phyloP scores from a whole-genome alignment of 2,329 filamentous ascomycete species.

The Biscogniauxia sp. region DNA sequence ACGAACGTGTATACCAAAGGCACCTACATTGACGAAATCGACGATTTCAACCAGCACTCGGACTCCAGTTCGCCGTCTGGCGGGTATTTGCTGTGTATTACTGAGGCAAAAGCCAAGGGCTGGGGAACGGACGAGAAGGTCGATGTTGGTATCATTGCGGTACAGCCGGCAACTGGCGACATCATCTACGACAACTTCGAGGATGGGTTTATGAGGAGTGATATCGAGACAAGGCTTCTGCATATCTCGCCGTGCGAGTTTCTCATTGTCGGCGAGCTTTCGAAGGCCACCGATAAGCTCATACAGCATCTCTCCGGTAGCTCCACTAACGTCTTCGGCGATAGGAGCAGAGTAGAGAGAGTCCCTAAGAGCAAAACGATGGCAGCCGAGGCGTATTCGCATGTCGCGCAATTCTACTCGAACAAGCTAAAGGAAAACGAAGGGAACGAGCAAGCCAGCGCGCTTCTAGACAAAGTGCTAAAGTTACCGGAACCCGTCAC shows the following conservation, averaged over 20 bases:
- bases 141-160: slow-evolving; percentile 85
- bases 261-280: slow-evolving; percentile 85
- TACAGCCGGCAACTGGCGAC: slow-evolving; percentile 93
- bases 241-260: slow-evolving; percentile 97
- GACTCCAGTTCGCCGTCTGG: slow-evolving; percentile 53
- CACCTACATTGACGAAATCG: slow-evolving; percentile 92
- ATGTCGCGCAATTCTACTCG: slow-evolving; percentile 91
- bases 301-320: slow-evolving; percentile 85
- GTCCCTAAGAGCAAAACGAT: slow-evolving; percentile 75
- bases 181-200: slow-evolving; percentile 96
- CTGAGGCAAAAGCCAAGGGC: slow-evolving; percentile 75
- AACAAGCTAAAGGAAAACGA: slow-evolving; percentile 69
- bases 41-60: slow-evolving; percentile 63
- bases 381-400: slow-evolving; percentile 79
- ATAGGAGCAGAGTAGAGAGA: slow-evolving; percentile 81
- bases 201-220: slow-evolving; percentile 94
- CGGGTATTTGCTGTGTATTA: slow-evolving; percentile 94
- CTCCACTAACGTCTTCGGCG: slow-evolving; percentile 88
- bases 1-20: slow-evolving; percentile 98
- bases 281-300: slow-evolving; percentile 88
- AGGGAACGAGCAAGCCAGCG: slow-evolving; percentile 55
- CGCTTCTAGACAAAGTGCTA: slow-evolving; percentile 81
- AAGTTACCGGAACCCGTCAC: slow-evolving; percentile 82
- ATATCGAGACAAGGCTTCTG: slow-evolving; percentile 90
- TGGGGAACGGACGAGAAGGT: slow-evolving; percentile 91